These are phyloP conservation scores for Candida mesenterica DNA, from an alignment of 1,139 yeast genomes.

Conservation along the genomic window DNA sequence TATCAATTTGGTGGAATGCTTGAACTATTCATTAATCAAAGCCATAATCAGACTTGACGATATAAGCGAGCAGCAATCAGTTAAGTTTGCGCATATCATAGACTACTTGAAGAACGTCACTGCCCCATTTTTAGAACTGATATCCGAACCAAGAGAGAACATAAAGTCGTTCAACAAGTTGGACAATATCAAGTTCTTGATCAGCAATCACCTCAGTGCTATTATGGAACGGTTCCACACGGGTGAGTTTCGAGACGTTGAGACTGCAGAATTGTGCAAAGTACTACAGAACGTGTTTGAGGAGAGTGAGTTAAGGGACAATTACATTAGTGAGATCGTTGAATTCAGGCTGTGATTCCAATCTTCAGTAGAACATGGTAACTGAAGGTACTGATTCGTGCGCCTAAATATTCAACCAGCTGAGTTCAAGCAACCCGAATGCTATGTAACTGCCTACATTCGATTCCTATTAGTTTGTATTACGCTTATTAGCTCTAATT, in stretches of 20 bases:
- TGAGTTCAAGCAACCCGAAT: too few species aligned
- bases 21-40: conserved; percentile 30
- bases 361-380: background rate
- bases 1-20: conserved; percentile 28
- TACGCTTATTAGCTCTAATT: too few species aligned
- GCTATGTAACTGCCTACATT: too few species aligned
- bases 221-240: conserved; percentile 70
- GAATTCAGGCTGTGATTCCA: conserved; percentile 24
- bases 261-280: conserved; percentile 61
- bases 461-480: too few species aligned
- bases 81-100: conserved; percentile 29
- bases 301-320: conserved; percentile 64
- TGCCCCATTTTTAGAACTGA: conserved; percentile 16
- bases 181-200: conserved; percentile 42
- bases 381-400: too few species aligned
- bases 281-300: conserved; percentile 64
- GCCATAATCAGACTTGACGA: conserved; percentile 29
- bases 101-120: conserved; percentile 18
- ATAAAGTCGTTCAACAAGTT: conserved; percentile 40
- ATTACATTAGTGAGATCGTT: conserved; percentile 59
- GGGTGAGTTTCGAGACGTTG: conserved; percentile 71
- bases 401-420: too few species aligned
- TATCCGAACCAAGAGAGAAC: conserved; percentile 11
- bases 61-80: conserved; percentile 39
- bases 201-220: conserved; percentile 59